Base-by-base conservation (phyloP, 345 rosid genomes). In the Sisymbrium irio region DNA sequence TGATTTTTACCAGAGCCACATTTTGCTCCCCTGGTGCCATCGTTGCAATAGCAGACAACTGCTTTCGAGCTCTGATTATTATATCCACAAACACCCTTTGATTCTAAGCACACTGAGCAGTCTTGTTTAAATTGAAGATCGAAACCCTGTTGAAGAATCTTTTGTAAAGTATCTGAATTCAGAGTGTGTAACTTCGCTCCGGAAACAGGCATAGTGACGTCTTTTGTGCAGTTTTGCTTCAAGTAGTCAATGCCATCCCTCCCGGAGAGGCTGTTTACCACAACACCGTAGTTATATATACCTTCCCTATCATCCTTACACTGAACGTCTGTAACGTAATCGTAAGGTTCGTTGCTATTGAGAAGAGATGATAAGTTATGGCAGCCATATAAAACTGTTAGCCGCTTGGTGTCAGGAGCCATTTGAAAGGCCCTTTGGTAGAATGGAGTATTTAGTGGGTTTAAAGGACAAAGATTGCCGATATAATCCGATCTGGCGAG, bases 1-100 rank as follows among this genome's bases (percentile, higher is more conserved):
- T 13, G 25, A 22, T 22, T 22, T 22, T 22, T 27, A 32, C 62
- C 14, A 49, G 63, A 54, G 44, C 62, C 11, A 17, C 83, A 80
- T 5, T 18, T 40, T 0, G 0, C 32, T 0, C 17, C 36, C 9
- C 7, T 13, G 30, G 61, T 50, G 15, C 20, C 30, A 54, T 80
- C 53, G 0, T 25, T 1, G 37, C 86, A 80, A 44, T 67, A 78
- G 56, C 86, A 83, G 42, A 65, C 15, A 19, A 80, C 75, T 12
- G 7, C 30, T 10, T 3, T 4, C 4, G 49, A 53, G 0, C n/a
- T 66, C 3, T 19, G 0, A 46, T 77, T 28, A 46, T 77, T 28
- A 22, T 22, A 77, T 18, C 85, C 87, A 49, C 87, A 86, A 54
- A 12, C 12, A 12, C 89, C 89, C 0, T 44, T 58, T 2, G 78